These are phyloP conservation scores for Heritiera fomes DNA, from an alignment of 345 rosid genomes.

Conservation along the genomic window DNA sequence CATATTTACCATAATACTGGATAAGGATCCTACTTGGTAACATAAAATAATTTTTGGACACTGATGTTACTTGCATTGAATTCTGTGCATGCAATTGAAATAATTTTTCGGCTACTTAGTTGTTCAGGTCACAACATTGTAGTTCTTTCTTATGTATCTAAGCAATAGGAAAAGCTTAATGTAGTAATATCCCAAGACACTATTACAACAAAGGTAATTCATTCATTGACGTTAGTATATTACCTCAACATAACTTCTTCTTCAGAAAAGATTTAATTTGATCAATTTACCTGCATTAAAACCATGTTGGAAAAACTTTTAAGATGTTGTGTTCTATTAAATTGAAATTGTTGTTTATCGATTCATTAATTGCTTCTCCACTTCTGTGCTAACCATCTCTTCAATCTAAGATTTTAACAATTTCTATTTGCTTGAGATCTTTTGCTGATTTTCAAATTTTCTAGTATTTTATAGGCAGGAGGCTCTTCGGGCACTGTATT, in stretches of 20 bases:
- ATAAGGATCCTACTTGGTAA: neutral
- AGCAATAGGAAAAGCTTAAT: neutral
- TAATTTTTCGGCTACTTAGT: neutral
- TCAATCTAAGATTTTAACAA: neutral
- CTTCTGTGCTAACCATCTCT: neutral
- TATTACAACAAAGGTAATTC: neutral
- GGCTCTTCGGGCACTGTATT: slow-evolving; percentile 84
- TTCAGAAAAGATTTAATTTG: neutral
- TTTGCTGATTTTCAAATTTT: slow-evolving; percentile 12
- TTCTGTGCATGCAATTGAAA: neutral
- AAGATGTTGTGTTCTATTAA: neutral
- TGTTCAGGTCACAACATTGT: neutral
- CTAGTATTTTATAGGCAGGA: slow-evolving; percentile 58
- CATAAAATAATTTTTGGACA: neutral
- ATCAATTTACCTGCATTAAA: neutral
- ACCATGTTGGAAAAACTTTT: slow-evolving; percentile 9
- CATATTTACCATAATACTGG: neutral
- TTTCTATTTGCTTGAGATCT: slow-evolving; percentile 10
- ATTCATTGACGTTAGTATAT: neutral
- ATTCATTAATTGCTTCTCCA: neutral
- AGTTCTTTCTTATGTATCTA: neutral
- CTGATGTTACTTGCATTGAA: neutral
- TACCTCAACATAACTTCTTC: neutral
- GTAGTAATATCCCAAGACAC: neutral
- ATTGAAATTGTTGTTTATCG: neutral